phyloP scores from a whole-genome alignment of 2,329 filamentous ascomycete species.

The Emmonsiellopsis sp. region DNA sequence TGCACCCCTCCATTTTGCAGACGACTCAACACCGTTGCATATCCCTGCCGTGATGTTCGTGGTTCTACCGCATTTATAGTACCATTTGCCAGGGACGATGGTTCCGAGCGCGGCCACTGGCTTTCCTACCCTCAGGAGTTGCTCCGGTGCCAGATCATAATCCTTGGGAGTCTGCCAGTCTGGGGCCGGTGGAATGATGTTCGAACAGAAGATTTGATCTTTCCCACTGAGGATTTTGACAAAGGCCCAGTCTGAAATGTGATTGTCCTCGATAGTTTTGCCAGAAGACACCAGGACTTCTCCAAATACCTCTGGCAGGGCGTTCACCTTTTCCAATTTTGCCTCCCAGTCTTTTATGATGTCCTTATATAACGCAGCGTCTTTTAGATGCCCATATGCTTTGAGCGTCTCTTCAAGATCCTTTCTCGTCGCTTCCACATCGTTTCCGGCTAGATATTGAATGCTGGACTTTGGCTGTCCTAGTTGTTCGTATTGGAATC shows the following conservation, averaged over 20 bases:
- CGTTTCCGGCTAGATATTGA: no score
- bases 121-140: no score
- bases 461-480: fast-evolving
- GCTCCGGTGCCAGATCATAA: no score
- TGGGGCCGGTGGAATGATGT: neutral
- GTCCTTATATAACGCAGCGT: no score
- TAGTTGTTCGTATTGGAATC: no score
- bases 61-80: neutral
- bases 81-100: neutral
- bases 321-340: neutral
- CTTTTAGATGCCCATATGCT: no score
- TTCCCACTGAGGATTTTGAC: neutral
- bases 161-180: no score
- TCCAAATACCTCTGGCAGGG: neutral
- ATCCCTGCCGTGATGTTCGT: neutral
- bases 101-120: neutral
- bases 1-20: neutral
- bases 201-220: neutral
- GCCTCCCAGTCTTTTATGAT: neutral
- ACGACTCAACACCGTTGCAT: neutral
- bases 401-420: no score
- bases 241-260: neutral
- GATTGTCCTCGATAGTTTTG: neutral
- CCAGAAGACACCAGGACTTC: neutral
- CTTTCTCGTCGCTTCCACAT: no score